Conservation (phyloP, 192 early-diverging fungal genomes). For the Mortierella claussenii region DNA sequence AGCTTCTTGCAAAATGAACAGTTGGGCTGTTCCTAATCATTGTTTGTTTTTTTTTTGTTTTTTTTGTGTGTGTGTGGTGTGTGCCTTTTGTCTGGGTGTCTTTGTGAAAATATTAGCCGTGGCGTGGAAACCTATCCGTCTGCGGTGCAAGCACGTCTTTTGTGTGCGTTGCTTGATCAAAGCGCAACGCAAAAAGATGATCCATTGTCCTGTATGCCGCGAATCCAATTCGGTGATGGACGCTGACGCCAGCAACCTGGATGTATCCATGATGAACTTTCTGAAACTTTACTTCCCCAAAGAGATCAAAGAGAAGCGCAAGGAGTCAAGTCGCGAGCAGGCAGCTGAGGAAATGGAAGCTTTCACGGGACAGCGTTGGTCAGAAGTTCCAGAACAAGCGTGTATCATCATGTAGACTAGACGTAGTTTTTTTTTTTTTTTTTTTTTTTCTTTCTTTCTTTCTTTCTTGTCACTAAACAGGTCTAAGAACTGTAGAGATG, state of each 20-base stretch:
- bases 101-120: constrained; percentile 69
- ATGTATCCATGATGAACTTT: constrained; percentile 74
- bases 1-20: no score
- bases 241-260: constrained; percentile 70
- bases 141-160: constrained; percentile 80
- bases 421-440: no score
- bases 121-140: constrained; percentile 81
- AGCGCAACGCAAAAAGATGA: constrained; percentile 69
- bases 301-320: constrained; percentile 78
- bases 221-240: constrained; percentile 64
- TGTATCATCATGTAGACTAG: constrained; percentile 51
- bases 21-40: no score
- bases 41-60: background rate
- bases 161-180: constrained; percentile 86
- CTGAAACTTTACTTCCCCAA: constrained; percentile 82
- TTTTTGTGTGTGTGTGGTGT: no score
- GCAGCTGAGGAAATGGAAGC: constrained; percentile 71
- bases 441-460: no score
- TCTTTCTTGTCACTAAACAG: no score
- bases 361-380: constrained; percentile 59
- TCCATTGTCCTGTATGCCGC: constrained; percentile 82
- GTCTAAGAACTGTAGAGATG: no score
- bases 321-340: constrained; percentile 71
- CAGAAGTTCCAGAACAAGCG: constrained; percentile 11
- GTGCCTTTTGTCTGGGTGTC: no score